A percentile compares a stretch with the other conserved stretches of the same genome.
Conservation (phyloP, 2,329 filamentous ascomycete genomes). For the Penicillium sp. region DNA sequence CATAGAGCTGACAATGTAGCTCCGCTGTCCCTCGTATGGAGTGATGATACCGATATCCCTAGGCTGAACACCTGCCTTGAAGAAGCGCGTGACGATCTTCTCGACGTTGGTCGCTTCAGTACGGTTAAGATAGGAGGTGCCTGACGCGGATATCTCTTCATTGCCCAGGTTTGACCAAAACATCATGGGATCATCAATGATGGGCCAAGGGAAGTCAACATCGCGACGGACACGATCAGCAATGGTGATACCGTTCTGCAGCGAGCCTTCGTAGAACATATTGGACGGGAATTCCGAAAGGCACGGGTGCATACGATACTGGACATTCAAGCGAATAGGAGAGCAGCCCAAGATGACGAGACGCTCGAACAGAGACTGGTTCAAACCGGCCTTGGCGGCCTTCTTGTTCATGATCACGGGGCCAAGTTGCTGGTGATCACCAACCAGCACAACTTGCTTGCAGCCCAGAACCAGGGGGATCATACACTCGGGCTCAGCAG, state of each 20-base stretch:
- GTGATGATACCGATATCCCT: slow-evolving; percentile 96
- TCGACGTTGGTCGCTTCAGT: slow-evolving; percentile 97
- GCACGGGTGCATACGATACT: slow-evolving; percentile 99
- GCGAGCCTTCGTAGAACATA: slow-evolving; percentile 98
- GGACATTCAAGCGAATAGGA: slow-evolving; percentile 90
- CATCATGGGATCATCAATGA: slow-evolving; percentile 96
- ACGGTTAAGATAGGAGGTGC: slow-evolving; percentile 96
- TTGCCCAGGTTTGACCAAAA: slow-evolving; percentile 99
- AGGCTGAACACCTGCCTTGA: slow-evolving; percentile 96
- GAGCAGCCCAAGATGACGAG: slow-evolving; percentile 86
- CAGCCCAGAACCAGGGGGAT: slow-evolving; percentile 95
- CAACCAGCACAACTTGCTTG: slow-evolving; percentile 98
- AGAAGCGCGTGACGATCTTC: slow-evolving; percentile 97
- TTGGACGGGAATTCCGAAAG: slow-evolving; percentile 97
- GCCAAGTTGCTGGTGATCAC: slow-evolving; percentile 95
- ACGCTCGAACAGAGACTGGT: slow-evolving; percentile 97
- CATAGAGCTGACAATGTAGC: slow-evolving; percentile 99
- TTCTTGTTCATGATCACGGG: slow-evolving; percentile 99
- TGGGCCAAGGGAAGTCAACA: slow-evolving; percentile 97
- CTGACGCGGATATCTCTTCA: slow-evolving; percentile 96
- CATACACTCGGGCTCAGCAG: slow-evolving; percentile 97
- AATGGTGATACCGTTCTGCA: slow-evolving; percentile 94
- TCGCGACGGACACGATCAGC: slow-evolving; percentile 85
- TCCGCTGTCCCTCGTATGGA: slow-evolving; percentile 96
- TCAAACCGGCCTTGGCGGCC: slow-evolving; percentile 92